Evolutionary conservation across 2,329 filamentous ascomycete species (phyloP).

Genomic region (Purpureocillium takamizusanense): DNA sequence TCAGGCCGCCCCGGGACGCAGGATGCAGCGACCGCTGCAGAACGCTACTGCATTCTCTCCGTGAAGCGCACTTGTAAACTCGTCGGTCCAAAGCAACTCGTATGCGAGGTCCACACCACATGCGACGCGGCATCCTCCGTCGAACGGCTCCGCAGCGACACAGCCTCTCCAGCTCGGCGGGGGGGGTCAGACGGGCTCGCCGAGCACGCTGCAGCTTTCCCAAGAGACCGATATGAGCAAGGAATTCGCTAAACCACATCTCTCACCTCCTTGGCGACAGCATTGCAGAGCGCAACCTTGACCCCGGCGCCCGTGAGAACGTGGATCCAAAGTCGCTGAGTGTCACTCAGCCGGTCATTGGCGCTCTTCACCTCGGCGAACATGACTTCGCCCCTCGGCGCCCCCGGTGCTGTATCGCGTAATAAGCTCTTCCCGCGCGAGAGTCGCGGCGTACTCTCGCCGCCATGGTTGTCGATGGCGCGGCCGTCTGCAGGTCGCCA

Average conservation of each 20-base stretch:
- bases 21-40: too few species aligned
- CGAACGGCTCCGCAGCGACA: neutral
- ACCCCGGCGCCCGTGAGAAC: conserved; percentile 80
- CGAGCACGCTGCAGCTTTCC: too few species aligned
- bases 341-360: conserved; percentile 92
- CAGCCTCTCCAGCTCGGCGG: neutral
- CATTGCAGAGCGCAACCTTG: conserved; percentile 71
- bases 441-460: conserved; percentile 1
- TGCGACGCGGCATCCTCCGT: too few species aligned
- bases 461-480: neutral
- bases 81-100: too few species aligned
- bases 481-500: conserved; percentile 48
- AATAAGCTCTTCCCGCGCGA: too few species aligned
- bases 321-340: conserved; percentile 94
- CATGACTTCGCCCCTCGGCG: conserved; percentile 52
- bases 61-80: too few species aligned
- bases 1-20: too few species aligned
- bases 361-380: conserved; percentile 74
- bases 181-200: too few species aligned
- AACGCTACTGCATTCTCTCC: too few species aligned
- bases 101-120: too few species aligned
- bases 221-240: too few species aligned
- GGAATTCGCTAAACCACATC: conserved; percentile 24
- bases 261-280: conserved; percentile 43
- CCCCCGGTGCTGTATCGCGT: conserved; percentile 13